phyloP scores from a whole-genome alignment of 768 basidiomycete genomes.

The Pulveroboletus frians region DNA sequence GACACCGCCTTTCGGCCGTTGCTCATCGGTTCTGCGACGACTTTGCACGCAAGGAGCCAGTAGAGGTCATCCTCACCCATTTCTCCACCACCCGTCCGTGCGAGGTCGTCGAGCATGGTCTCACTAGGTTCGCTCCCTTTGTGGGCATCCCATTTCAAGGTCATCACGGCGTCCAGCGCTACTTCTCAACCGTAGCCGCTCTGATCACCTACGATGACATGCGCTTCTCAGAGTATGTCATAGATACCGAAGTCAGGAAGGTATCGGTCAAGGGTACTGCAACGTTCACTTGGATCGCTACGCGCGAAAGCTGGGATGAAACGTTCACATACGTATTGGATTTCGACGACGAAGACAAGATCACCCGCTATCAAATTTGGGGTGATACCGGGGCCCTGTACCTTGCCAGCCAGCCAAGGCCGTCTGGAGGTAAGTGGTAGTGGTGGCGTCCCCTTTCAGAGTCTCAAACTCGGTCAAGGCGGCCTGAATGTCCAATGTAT shows the following conservation, averaged over 20 bases:
- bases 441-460: neutral
- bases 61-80: constrained; percentile 41
- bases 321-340: constrained; percentile 55
- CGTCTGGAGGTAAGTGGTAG: constrained; percentile 25
- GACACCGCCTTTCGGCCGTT: constrained; percentile 36
- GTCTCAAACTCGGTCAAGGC: neutral
- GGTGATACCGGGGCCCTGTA: constrained; percentile 63
- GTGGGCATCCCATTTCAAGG: constrained; percentile 49
- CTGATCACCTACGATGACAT: constrained; percentile 48
- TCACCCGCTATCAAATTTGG: constrained; percentile 63
- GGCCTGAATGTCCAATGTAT: neutral
- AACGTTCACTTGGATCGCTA: constrained; percentile 52
- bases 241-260: constrained; percentile 46
- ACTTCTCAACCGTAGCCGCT: constrained; percentile 45
- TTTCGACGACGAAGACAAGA: constrained; percentile 52
- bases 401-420: constrained; percentile 54
- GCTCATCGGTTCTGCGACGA: constrained; percentile 48
- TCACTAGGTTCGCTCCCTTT: constrained; percentile 53
- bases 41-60: constrained; percentile 42
- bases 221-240: constrained; percentile 49
- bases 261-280: constrained; percentile 54
- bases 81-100: constrained; percentile 45
- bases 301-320: constrained; percentile 55
- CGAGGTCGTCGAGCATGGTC: constrained; percentile 52
- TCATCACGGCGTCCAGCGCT: constrained; percentile 37